Evolutionary conservation across 108 stramenopile species (phyloP), one percentile per base, ranked within the genome.

Genomic region (Thalassiosira profunda): DNA sequence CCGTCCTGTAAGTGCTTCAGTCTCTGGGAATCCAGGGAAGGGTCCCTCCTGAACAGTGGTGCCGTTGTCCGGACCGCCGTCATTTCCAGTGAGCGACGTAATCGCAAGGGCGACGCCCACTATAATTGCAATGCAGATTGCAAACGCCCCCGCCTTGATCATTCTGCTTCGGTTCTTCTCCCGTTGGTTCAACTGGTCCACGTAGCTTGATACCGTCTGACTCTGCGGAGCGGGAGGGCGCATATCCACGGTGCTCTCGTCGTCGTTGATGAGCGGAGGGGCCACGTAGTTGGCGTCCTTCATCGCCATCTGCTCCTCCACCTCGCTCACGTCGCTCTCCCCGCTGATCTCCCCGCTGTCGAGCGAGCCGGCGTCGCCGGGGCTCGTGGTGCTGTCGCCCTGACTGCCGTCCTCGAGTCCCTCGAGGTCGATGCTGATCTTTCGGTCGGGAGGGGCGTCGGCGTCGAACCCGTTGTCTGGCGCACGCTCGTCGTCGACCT

Each of bases 191-290:
- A 77, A 64, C 11, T 69, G 61, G 18, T 64, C 61, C 30, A 77
- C 76, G 45, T 70, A 77, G 35, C 65, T 61, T 26, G 65, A 67
- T 2, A 77, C 76, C 14, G 51, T 64, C 30, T 69, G 68, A 30
- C 58, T 64, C n/a, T 64, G 48, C 14, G 76, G 76, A n/a, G 76
- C 76, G 18, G 76, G 76, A n/a, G 60, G 59, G 25, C 60, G 59
- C 76, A 77, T 70, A 9, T 77, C 76, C 1, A 77, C 43, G 8
- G 60, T 62, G 1, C 63, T 65, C 45, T 77, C 76, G 30, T 77
- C 76, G 53, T 77, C 76, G 41, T 77, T 77, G 37, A 77, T 51
- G 33, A 77, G 36, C 23, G 76, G 76, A 1, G 49, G 46, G 3
- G 76, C 41, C 7, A 21, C 15, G 47, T 48, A 47, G 47, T 58